Evolutionary conservation across 805 yeast species (phyloP).

Genomic region (Saturnispora bothae): DNA sequence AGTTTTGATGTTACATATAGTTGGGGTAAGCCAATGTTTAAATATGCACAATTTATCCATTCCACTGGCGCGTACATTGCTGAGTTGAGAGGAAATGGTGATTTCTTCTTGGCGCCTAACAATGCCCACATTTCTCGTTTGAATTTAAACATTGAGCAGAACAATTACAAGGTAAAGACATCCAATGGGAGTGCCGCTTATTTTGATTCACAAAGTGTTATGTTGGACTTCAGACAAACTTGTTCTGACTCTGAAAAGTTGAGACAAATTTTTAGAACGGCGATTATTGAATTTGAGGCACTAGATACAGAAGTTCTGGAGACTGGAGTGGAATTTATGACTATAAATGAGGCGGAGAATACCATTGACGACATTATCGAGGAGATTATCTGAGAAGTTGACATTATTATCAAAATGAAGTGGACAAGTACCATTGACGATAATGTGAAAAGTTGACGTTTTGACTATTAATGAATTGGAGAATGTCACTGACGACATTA

Average conservation of each 20-base stretch:
- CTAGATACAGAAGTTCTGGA: too few species aligned
- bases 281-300: constrained; percentile 37
- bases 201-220: constrained; percentile 62
- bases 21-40: constrained; percentile 83
- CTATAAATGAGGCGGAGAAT: too few species aligned
- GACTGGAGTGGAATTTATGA: too few species aligned
- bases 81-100: constrained; percentile 72
- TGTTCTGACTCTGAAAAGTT: constrained; percentile 46
- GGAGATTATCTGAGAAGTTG: constrained; percentile 4
- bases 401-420: background rate
- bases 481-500: background rate
- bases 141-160: constrained; percentile 33
- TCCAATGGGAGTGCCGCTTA: constrained; percentile 22
- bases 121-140: constrained; percentile 71
- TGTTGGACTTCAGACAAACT: constrained; percentile 54
- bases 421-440: too few species aligned
- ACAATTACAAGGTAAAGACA: constrained; percentile 17
- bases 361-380: constrained; percentile 22
- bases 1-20: constrained; percentile 65
- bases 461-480: background rate
- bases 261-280: constrained; percentile 46
- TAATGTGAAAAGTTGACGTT: background rate
- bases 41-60: constrained; percentile 84
- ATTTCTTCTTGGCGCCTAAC: constrained; percentile 75
- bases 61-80: constrained; percentile 82